Evolutionary conservation across 176 grass and related monocot species (phyloP).

Genomic region (Leersia perrieri): DNA sequence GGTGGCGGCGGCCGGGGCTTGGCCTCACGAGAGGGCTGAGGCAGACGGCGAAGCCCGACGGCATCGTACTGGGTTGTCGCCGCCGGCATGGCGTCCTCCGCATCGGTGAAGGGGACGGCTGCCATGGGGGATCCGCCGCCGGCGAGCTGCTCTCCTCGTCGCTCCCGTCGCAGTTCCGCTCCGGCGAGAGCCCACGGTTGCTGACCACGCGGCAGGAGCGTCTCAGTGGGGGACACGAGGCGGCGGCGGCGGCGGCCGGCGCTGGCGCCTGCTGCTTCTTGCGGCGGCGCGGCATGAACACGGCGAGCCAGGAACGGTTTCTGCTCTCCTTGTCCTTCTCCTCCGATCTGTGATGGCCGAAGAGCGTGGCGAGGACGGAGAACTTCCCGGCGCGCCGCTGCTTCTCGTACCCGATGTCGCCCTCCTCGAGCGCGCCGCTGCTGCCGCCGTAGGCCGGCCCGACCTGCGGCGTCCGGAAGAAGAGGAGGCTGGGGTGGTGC

Average conservation of each 20-base stretch:
- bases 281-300: conserved; percentile 50
- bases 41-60: conserved; percentile 66
- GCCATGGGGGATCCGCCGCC: conserved; percentile 49
- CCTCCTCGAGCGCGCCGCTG: conserved; percentile 38
- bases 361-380: conserved; percentile 65
- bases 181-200: conserved; percentile 65
- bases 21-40: conserved; percentile 88
- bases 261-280: conserved; percentile 54
- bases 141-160: conserved; percentile 46
- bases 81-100: conserved; percentile 38
- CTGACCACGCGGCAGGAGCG: conserved; percentile 44
- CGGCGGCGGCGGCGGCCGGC: neutral
- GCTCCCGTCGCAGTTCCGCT: conserved; percentile 19
- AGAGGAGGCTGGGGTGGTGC: conserved; percentile 50
- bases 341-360: conserved; percentile 40
- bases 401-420: conserved; percentile 42
- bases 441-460: conserved; percentile 41
- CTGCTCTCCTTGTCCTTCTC: conserved; percentile 31
- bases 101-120: conserved; percentile 64
- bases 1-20: conserved; percentile 50
- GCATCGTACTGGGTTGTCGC: conserved; percentile 30
- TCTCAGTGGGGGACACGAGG: neutral
- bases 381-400: conserved; percentile 47
- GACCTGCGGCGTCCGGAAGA: conserved; percentile 87
- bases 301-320: conserved; percentile 65